phyloP scores from a whole-genome alignment of 805 yeast genomes.

The Candida hispaniensis region DNA sequence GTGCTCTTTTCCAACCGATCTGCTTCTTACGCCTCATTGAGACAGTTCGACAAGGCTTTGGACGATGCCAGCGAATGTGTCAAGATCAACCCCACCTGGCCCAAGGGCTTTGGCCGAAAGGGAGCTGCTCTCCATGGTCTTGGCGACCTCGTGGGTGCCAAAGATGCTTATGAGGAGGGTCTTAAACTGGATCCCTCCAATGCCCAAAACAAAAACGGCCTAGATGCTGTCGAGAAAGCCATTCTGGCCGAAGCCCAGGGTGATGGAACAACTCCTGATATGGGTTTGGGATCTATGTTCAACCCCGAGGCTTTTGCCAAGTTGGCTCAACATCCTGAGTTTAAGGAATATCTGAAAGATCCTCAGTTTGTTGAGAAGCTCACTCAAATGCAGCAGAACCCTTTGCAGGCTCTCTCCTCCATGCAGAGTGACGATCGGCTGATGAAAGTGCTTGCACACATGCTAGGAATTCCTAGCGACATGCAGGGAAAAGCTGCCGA shows the following conservation, averaged over 20 bases:
- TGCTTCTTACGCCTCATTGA: constrained; percentile 75
- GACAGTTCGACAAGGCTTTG: constrained; percentile 62
- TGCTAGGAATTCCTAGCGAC: constrained; percentile 64
- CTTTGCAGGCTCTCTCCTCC: constrained; percentile 59
- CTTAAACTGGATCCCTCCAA: constrained; percentile 70
- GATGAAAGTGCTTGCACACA: constrained; percentile 77
- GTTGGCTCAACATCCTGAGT: constrained; percentile 73
- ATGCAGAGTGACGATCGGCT: constrained; percentile 73
- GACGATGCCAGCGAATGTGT: constrained; percentile 79
- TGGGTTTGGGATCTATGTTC: constrained; percentile 70
- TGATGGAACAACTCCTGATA: constrained; percentile 43
- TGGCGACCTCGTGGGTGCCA: constrained; percentile 68
- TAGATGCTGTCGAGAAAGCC: constrained; percentile 57
- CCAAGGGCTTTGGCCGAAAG: constrained; percentile 87
- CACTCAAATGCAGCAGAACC: constrained; percentile 45
- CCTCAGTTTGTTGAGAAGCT: constrained; percentile 70
- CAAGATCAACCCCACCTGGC: constrained; percentile 76
- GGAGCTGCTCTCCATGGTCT: constrained; percentile 91
- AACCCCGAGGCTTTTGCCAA: constrained; percentile 72
- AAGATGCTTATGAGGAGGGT: constrained; percentile 61
- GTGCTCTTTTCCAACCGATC: constrained; percentile 91
- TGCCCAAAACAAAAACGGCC: constrained; percentile 78
- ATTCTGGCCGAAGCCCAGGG: constrained; percentile 37
- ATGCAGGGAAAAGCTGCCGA: constrained; percentile 24
- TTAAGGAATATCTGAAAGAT: constrained; percentile 77